A percentile compares a stretch with the other conserved stretches of the same genome.
Evolutionary conservation across 2,329 filamentous ascomycete species (phyloP).

Genomic region (Cercospora zeina): DNA sequence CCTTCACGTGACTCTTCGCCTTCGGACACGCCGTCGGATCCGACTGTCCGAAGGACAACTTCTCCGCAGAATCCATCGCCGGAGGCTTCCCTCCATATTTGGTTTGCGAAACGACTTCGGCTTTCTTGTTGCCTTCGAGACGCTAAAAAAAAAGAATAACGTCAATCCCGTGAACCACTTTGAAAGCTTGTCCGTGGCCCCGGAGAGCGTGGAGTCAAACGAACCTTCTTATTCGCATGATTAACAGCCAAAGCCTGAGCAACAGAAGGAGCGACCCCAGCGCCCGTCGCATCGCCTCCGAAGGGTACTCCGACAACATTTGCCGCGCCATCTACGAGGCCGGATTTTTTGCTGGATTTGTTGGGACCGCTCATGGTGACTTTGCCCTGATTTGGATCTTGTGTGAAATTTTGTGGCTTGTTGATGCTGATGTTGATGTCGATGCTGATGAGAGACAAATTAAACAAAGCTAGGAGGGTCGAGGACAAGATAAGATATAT

Average conservation of each 20-base stretch:
- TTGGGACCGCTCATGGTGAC: background rate
- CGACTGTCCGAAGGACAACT: background rate
- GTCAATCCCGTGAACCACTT: too few relatives aligned
- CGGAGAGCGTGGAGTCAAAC: too few relatives aligned
- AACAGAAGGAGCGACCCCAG: background rate
- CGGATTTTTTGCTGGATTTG: background rate
- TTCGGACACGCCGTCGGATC: background rate
- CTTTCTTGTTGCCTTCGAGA: conserved; percentile 1
- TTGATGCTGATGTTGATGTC: too few relatives aligned
- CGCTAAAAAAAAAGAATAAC: background rate
- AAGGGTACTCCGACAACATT: background rate
- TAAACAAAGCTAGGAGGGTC: too few relatives aligned
- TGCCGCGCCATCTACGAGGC: background rate
- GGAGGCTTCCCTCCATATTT: background rate
- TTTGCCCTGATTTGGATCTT: background rate
- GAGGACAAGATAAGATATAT: too few relatives aligned
- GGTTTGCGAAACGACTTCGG: background rate
- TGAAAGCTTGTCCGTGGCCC: too few relatives aligned
- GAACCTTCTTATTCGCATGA: conserved; percentile 2
- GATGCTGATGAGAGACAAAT: too few relatives aligned
- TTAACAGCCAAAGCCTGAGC: background rate
- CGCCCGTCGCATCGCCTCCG: background rate
- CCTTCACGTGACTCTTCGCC: background rate
- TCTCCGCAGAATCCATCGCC: background rate
- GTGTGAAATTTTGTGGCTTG: too few relatives aligned